Evolutionary conservation across 768 basidiomycete species (phyloP), one percentile per base, ranked within the genome.

Genomic region (Trametes maxima): DNA sequence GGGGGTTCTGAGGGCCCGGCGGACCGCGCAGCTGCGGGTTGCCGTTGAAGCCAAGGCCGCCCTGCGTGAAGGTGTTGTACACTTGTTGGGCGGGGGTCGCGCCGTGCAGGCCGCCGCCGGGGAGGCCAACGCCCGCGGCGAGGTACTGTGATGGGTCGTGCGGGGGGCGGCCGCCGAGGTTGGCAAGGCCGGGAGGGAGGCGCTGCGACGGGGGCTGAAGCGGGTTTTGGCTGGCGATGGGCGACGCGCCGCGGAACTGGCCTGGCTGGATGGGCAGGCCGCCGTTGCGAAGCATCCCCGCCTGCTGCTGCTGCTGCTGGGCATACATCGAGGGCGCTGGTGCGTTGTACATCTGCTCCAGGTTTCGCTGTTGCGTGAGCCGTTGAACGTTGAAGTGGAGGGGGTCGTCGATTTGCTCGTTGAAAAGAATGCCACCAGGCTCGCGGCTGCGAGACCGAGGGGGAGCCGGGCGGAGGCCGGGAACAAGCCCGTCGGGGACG

Each of bases 401-500:
- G 0, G 80, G 71, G 22, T 92, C 91, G 40, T 88, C 86, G 24
- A 84, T 67, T 16, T 80, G 77, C 33, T 90, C 90, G 39, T 82
- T 72, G 57, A 73, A 72, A 67, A 83, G 86, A 57, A 85, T 75
- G 3, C 77, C 74, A 36, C 75, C 75, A 62, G 78, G 78, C 63
- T 89, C 85, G 48, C 88, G 80, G 68, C 76, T 80, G 62, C 89
- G 82, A 57, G 85, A 67, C 13, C 67, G 81, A 44, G 85, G 83
- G 48, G 82, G 85, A 40, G 80, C 81, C 33, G 87, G 81, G 40
- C 92, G 86, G 35, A 94, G 80, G 10, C 91, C 92, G 24, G 92
- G 91, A 16, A 94, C 92, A 84, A 94, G 85, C 28, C 89, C 89
- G 74, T 94, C 90, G 11, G 92, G 89, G 24, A 90, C 82, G 66